A percentile compares a stretch with the other conserved stretches of the same genome.
Evolutionary conservation across 2,329 filamentous ascomycete species (phyloP).

Genomic region (Arthroderma uncinatum): DNA sequence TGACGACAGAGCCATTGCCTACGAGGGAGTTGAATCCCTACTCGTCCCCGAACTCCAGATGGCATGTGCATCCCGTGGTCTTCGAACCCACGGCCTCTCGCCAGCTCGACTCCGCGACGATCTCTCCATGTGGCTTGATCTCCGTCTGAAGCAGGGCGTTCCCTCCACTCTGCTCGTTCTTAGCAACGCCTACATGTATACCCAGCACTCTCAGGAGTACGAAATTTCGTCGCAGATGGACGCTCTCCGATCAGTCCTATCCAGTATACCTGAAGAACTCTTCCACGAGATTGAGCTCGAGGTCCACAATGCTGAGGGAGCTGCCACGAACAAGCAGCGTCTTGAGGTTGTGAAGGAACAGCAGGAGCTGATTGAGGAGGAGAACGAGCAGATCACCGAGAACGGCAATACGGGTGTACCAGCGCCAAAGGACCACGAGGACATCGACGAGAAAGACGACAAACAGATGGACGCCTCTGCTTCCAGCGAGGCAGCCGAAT

Average conservation of each 20-base stretch:
- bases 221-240: conserved; percentile 86
- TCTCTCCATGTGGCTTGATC: conserved; percentile 84
- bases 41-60: conserved; percentile 89
- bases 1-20: conserved; percentile 87
- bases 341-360: conserved; percentile 97
- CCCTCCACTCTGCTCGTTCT: conserved; percentile 90
- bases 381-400: conserved; percentile 81
- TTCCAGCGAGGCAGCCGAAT: conserved; percentile 48
- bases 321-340: conserved; percentile 96
- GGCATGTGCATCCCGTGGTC: conserved; percentile 81
- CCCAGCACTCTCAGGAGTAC: conserved; percentile 58
- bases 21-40: conserved; percentile 83
- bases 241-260: conserved; percentile 80
- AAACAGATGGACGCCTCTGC: conserved; percentile 38
- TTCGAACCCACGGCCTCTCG: conserved; percentile 84
- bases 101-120: conserved; percentile 81
- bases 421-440: conserved; percentile 71
- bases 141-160: conserved; percentile 87
- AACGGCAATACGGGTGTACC: conserved; percentile 63
- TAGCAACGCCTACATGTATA: conserved; percentile 97
- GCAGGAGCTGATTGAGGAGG: conserved; percentile 93
- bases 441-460: conserved; percentile 84
- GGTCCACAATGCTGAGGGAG: conserved; percentile 91
- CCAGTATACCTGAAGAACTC: conserved; percentile 89
- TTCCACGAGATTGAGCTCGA: conserved; percentile 99